Evolutionary conservation across 2,329 filamentous ascomycete genomes (phyloP).

Genomic region (Lomentospora prolificans): DNA sequence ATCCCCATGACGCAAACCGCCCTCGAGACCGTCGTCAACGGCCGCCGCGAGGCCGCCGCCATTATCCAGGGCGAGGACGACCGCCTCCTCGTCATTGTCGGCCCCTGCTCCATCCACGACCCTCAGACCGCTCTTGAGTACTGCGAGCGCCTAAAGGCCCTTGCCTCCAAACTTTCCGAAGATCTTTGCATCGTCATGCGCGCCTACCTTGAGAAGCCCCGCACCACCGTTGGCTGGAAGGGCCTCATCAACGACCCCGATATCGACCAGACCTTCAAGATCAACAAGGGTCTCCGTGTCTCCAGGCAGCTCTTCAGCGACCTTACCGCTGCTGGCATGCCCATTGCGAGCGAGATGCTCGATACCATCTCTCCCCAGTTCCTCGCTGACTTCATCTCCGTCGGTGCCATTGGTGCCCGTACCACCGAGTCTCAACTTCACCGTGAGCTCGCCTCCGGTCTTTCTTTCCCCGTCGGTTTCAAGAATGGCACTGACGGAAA

Average conservation of each 20-base stretch:
- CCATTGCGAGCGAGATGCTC: constrained; percentile 93
- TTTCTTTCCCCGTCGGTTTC: constrained; percentile 97
- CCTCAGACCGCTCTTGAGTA: constrained; percentile 84
- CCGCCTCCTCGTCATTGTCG: constrained; percentile 65
- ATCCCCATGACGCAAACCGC: constrained; percentile 60
- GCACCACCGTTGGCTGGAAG: constrained; percentile 98
- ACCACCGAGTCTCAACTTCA: constrained; percentile 96
- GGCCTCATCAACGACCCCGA: constrained; percentile 97
- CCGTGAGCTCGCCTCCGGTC: constrained; percentile 82
- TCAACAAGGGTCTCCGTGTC: constrained; percentile 89
- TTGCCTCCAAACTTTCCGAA: constrained; percentile 81
- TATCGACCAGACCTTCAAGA: constrained; percentile 96
- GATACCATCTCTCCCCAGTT: constrained; percentile 98
- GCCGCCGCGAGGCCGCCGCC: constrained; percentile 56
- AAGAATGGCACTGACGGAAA: constrained; percentile 98
- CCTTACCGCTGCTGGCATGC: constrained; percentile 85
- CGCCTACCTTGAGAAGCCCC: constrained; percentile 95
- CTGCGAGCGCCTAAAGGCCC: constrained; percentile 69
- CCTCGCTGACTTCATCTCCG: constrained; percentile 80
- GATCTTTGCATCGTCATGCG: constrained; percentile 96
- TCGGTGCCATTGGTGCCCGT: constrained; percentile 89
- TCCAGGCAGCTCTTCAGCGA: constrained; percentile 89
- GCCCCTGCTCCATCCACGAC: constrained; percentile 96
- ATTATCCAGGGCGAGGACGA: constrained; percentile 67
- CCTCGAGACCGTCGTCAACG: constrained; percentile 60